A percentile compares a stretch with the other conserved stretches of the same genome.
phyloP scores from a whole-genome alignment of 331 rosid species.

The Quercus phellos region DNA sequence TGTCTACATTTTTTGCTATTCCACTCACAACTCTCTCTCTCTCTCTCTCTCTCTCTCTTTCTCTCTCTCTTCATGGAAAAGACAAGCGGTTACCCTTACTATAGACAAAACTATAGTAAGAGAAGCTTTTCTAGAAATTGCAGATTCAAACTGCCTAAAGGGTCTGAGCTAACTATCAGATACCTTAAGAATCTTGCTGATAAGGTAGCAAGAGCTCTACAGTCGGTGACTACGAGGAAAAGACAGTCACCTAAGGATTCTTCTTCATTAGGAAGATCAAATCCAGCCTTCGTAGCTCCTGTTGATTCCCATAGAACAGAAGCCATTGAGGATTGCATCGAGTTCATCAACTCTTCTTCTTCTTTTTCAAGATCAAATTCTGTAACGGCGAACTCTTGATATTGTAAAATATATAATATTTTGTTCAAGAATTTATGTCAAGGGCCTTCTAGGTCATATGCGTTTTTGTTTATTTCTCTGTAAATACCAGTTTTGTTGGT shows the following conservation, averaged over 20 bases:
- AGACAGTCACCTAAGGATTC: slow-evolving; percentile 28
- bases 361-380: slow-evolving; percentile 59
- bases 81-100: slow-evolving; percentile 26
- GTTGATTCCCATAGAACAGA: slow-evolving; percentile 61
- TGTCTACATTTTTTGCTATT: not conserved
- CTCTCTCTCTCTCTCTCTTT: slow-evolving; percentile 5
- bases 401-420: not conserved
- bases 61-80: slow-evolving; percentile 24
- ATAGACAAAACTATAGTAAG: slow-evolving; percentile 21
- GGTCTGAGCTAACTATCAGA: slow-evolving; percentile 37
- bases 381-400: slow-evolving; percentile 17
- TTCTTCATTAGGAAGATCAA: slow-evolving; percentile 37
- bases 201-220: slow-evolving; percentile 41
- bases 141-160: slow-evolving; percentile 32
- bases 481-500: not conserved
- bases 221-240: slow-evolving; percentile 31
- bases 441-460: not conserved
- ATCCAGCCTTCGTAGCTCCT: slow-evolving; percentile 24
- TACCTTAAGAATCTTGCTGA: slow-evolving; percentile 57
- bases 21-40: slow-evolving; percentile 12
- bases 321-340: slow-evolving; percentile 87
- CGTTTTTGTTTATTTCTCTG: too few species aligned
- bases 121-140: slow-evolving; percentile 11
- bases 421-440: not conserved
- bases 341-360: slow-evolving; percentile 69